Base-by-base conservation (phyloP, 768 basidiomycete genomes). In the Favolaschia claudopus region DNA sequence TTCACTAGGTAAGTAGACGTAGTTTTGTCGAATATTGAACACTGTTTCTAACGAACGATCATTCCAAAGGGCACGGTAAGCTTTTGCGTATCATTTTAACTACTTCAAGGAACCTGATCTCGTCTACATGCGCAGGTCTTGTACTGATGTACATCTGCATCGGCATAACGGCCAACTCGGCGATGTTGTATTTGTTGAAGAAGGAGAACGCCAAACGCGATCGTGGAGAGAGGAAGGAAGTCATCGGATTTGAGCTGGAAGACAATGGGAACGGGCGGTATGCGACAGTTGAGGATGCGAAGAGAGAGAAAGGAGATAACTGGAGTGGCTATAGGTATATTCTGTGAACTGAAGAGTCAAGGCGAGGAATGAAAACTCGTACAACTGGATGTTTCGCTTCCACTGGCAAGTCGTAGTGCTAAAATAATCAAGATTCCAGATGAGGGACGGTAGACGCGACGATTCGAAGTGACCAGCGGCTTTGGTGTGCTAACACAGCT, bases 311-410 rank as follows among this genome's bases (percentile, higher is more conserved):
- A 65, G 89, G 89, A 4, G 90, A 91, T 64, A 70, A 79, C 48
- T 91, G 89, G 89, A 91, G 89, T 66, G 88, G 89, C n/a, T 91
- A 89, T 71, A 79, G 85, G 58, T 91, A 91, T 73, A 82, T 79
- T 2, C 64, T 85, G 39, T 88, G 65, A 77, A 43, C 50, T 32
- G 25, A n/a, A 33, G 8, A 10, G 10, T 33, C 32, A 25, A 54
- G 52, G 28, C 33, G 1, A 22, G 44, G 19, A 19, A 34, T 29
- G n/a, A 15, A 28, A 24, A 33, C 51, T 32, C 42, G 46, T 37
- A 32, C n/a, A n/a, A n/a, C n/a, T n/a, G n/a, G n/a, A n/a, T n/a
- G n/a, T n/a, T n/a, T n/a, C n/a, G n/a, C n/a, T n/a, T n/a, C n/a
- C n/a, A n/a, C n/a, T n/a, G n/a, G n/a, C n/a, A n/a, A n/a, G n/a